Percentiles rank a stretch among this genome's conserved stretches.
Evolutionary conservation across 495 filamentous ascomycete genomes (phyloP).

Genomic region (Lentithecium fluviatile): DNA sequence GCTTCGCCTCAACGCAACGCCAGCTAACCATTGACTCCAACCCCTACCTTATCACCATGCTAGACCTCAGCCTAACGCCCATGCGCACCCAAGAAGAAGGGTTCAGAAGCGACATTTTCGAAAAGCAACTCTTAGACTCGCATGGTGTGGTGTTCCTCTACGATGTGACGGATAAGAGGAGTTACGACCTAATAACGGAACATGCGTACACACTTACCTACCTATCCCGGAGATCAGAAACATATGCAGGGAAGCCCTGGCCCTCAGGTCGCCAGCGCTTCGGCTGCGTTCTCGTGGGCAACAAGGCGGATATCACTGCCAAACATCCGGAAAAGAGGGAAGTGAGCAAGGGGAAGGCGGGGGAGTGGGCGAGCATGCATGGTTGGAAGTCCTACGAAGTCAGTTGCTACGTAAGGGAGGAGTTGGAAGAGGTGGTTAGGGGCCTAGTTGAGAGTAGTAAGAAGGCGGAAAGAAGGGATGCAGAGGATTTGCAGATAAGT

Average conservation of each 20-base stretch:
- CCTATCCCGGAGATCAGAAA: not conserved
- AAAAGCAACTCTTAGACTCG: not conserved
- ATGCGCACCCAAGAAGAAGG: not conserved
- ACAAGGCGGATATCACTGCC: slow-evolving; percentile 4
- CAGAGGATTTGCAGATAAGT: not conserved
- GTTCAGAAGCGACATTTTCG: slow-evolving; percentile 1
- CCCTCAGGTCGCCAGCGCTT: slow-evolving; percentile 7
- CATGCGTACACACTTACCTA: not conserved
- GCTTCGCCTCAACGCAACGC: no score
- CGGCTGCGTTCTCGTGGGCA: slow-evolving; percentile 26
- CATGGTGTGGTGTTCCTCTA: slow-evolving; percentile 21
- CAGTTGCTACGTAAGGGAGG: not conserved
- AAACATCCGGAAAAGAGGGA: not conserved
- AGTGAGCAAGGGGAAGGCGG: slow-evolving; percentile 25
- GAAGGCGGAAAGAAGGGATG: not conserved
- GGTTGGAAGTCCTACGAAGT: not conserved
- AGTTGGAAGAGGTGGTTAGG: not conserved
- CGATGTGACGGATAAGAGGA: slow-evolving; percentile 7
- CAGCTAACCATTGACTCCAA: not conserved
- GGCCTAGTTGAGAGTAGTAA: not conserved
- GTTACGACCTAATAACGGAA: slow-evolving; percentile 10
- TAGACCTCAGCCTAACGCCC: slow-evolving; percentile 5
- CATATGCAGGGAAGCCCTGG: not conserved
- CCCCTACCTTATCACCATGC: not conserved
- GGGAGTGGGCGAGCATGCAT: slow-evolving; percentile 17